These are phyloP conservation scores for Verticillium nubilum DNA, from an alignment of 2,329 filamentous ascomycete species.

Conservation along the genomic window DNA sequence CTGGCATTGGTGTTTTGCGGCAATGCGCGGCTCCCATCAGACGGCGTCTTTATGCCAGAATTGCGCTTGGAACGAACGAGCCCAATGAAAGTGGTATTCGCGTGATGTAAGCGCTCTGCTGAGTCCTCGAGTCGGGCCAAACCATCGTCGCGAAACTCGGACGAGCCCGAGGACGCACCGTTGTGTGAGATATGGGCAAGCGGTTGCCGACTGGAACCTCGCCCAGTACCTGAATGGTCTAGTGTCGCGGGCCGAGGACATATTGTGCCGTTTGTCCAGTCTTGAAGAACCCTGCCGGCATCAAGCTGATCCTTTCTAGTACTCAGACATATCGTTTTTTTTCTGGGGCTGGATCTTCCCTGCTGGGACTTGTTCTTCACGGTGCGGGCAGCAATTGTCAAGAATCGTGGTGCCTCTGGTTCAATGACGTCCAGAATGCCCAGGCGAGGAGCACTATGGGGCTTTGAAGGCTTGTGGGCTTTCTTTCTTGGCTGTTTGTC, in stretches of 20 bases:
- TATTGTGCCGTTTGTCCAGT: constrained; percentile 52
- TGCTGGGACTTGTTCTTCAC: constrained; percentile 39
- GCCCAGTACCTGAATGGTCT: neutral
- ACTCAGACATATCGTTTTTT: constrained; percentile 55
- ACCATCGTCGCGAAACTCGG: neutral
- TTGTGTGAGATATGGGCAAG: neutral
- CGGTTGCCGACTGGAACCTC: neutral
- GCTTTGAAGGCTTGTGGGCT: neutral
- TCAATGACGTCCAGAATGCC: constrained; percentile 58
- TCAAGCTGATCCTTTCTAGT: constrained; percentile 57
- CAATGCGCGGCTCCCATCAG: neutral
- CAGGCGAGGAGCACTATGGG: constrained; percentile 32
- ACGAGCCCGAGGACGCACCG: neutral
- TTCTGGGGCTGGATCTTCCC: constrained; percentile 49
- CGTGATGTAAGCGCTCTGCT: neutral
- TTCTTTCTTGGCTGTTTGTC: neutral
- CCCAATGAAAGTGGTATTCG: neutral
- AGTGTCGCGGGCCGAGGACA: constrained; percentile 26
- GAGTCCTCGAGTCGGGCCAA: neutral
- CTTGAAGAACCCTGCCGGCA: constrained; percentile 42
- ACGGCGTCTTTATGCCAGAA: neutral
- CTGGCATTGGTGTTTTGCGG: neutral
- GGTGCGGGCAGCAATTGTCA: constrained; percentile 56
- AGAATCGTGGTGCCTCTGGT: constrained; percentile 47
- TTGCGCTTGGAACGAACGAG: neutral